Evolutionary conservation across 1,284 basidiomycete species (phyloP).

Genomic region (Trametes pubescens): DNA sequence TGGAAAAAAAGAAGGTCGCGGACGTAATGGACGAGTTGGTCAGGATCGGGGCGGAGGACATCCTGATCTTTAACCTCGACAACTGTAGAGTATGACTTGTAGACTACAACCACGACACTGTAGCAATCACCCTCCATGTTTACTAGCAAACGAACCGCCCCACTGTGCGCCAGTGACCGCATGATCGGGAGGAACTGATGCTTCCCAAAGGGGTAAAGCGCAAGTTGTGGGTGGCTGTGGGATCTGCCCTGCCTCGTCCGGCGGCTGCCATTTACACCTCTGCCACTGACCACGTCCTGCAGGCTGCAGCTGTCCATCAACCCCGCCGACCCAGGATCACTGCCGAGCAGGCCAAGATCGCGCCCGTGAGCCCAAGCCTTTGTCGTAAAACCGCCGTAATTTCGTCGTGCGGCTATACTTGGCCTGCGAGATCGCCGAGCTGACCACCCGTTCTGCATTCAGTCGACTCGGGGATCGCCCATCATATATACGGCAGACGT

Average conservation of each 20-base stretch:
- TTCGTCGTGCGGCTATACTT: conserved; percentile 19
- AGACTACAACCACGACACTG: conserved; percentile 13
- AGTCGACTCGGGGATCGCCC: neutral
- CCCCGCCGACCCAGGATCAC: neutral
- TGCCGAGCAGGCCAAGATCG: neutral
- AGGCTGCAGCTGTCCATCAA: neutral
- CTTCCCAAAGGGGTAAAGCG: conserved; percentile 15
- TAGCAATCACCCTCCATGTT: neutral
- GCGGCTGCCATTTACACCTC: neutral
- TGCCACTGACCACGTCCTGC: conserved; percentile 1
- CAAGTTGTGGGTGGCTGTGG: conserved; percentile 24
- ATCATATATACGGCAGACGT: neutral
- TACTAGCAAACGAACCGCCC: neutral
- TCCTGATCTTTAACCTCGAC: conserved; percentile 89
- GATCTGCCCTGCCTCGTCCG: conserved; percentile 8
- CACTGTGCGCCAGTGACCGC: neutral
- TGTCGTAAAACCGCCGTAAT: conserved; percentile 24
- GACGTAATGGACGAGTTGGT: conserved; percentile 92
- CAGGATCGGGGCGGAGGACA: conserved; percentile 87
- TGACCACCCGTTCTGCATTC: conserved; percentile 13
- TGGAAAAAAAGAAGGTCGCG: conserved; percentile 86
- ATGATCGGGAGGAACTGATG: too few species aligned
- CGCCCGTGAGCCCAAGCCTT: neutral
- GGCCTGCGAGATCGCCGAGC: conserved; percentile 10
- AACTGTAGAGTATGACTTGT: conserved; percentile 86